Evolutionary conservation across 163 green algal species (phyloP).

Genomic region (Chloromonas sp.): DNA sequence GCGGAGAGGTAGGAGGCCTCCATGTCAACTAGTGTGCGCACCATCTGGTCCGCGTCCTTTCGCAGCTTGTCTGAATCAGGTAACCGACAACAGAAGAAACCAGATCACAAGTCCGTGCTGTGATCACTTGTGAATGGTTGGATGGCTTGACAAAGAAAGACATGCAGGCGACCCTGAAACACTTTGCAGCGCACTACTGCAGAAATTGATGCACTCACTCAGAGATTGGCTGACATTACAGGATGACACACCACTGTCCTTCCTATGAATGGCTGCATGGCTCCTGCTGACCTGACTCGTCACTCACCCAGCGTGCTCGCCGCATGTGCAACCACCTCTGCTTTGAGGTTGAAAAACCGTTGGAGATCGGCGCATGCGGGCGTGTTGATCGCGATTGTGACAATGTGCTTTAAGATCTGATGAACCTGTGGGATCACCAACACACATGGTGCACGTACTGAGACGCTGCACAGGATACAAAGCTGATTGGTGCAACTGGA

Average conservation of each 20-base stretch:
- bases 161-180: background rate
- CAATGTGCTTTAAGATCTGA: conserved; percentile 61
- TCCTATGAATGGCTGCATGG: background rate
- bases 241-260: background rate
- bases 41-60: conserved; percentile 42
- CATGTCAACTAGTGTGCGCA: conserved; percentile 86
- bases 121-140: background rate
- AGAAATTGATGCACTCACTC: background rate
- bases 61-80: conserved; percentile 30
- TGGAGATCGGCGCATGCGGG: conserved; percentile 47
- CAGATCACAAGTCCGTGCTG: background rate
- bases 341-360: conserved; percentile 57
- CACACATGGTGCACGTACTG: background rate
- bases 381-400: conserved; percentile 48
- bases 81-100: background rate
- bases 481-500: background rate
- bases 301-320: conserved; percentile 41
- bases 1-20: conserved; percentile 88
- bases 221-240: background rate
- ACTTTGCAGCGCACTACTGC: background rate
- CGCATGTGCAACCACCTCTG: conserved; percentile 50
- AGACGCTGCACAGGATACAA: background rate
- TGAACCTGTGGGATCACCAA: conserved; percentile 27
- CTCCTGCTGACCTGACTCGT: background rate
- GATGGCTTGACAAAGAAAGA: background rate